phyloP scores from a whole-genome alignment of 306 rosid genomes.

The Hippophae rhamnoides region DNA sequence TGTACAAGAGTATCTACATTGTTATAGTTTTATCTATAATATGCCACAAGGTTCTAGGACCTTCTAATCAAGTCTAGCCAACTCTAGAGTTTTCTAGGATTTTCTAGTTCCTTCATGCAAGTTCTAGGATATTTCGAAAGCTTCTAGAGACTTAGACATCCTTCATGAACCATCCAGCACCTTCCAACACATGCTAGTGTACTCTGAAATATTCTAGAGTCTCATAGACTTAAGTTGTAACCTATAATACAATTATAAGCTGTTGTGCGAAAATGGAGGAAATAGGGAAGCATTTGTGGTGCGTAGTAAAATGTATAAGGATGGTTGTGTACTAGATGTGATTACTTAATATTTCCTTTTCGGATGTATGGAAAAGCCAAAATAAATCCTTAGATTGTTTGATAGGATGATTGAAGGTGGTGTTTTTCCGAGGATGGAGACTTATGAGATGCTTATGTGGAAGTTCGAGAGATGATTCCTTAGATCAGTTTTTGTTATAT shows the following conservation, averaged over 20 bases:
- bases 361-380: slow-evolving; percentile 47
- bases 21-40: no score
- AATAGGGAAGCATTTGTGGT: slow-evolving; percentile 46
- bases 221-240: no score
- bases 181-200: no score
- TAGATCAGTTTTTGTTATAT: slow-evolving; percentile 55
- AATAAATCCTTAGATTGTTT: slow-evolving; percentile 51
- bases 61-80: no score
- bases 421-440: slow-evolving; percentile 58
- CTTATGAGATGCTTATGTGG: slow-evolving; percentile 76
- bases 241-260: slow-evolving; percentile 66
- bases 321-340: slow-evolving; percentile 48
- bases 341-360: slow-evolving; percentile 59
- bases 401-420: slow-evolving; percentile 63
- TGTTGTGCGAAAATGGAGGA: slow-evolving; percentile 57
- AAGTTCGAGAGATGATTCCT: slow-evolving; percentile 91
- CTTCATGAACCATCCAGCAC: no score
- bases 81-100: no score
- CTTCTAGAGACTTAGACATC: no score
- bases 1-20: no score
- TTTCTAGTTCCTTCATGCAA: no score
- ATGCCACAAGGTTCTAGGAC: no score
- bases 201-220: no score
- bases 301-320: slow-evolving; percentile 39
- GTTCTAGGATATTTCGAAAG: no score